Percentiles rank a stretch among this genome's conserved stretches.
Conservation (phyloP, 1,284 basidiomycete genomes). For the Ganoderma sinense region DNA sequence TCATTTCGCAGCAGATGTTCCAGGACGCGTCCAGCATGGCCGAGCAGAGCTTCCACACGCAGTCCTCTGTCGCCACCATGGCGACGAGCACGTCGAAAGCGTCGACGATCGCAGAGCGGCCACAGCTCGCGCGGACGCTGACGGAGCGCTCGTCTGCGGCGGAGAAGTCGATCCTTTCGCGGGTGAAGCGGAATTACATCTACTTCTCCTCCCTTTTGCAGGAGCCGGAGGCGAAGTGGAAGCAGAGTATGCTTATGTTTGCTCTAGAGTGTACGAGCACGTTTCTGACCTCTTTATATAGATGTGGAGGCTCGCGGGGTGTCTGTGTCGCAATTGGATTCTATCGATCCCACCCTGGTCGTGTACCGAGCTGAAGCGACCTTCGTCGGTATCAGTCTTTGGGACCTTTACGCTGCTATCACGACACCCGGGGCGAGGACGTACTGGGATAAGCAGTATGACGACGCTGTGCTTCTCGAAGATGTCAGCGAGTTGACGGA, state of each 20-base stretch:
- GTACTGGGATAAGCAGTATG: constrained; percentile 92
- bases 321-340: constrained; percentile 94
- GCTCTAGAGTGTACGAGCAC: constrained; percentile 7
- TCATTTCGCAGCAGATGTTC: constrained; percentile 62
- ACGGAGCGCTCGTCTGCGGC: constrained; percentile 68
- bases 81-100: constrained; percentile 36
- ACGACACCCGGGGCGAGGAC: constrained; percentile 83
- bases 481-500: constrained; percentile 94
- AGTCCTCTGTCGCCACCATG: constrained; percentile 52
- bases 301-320: constrained; percentile 84
- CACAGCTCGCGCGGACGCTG: constrained; percentile 40
- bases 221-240: constrained; percentile 99
- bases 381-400: constrained; percentile 95
- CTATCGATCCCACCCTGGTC: constrained; percentile 96
- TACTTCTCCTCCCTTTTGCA: constrained; percentile 98
- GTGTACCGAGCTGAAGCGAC: constrained; percentile 98
- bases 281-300: constrained; percentile 22
- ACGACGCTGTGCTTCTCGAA: constrained; percentile 86
- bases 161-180: constrained; percentile 81
- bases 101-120: constrained; percentile 43
- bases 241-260: constrained; percentile 63
- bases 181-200: constrained; percentile 94
- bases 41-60: constrained; percentile 70
- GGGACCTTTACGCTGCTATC: constrained; percentile 95
- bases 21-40: constrained; percentile 76